These are phyloP conservation scores for Lachnellula cervina DNA, from an alignment of 2,329 filamentous ascomycete species.

Conservation along the genomic window DNA sequence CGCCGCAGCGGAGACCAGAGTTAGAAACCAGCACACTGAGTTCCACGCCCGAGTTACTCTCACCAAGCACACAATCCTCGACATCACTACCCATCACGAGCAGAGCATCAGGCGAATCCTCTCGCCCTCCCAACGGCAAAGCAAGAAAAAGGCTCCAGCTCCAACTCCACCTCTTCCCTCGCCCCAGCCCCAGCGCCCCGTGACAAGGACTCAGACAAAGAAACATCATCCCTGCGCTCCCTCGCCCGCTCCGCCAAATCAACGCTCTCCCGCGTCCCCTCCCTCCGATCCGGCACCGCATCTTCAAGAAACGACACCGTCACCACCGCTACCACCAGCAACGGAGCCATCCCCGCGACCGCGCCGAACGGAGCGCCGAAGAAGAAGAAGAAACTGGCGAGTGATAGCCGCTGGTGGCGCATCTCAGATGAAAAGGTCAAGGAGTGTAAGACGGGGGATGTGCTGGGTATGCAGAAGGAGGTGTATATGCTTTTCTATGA, in stretches of 20 bases:
- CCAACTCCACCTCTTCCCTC: conserved; percentile 2
- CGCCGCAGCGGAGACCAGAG: conserved; percentile 28
- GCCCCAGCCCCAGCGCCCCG: conserved; percentile 23
- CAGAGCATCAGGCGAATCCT: conserved; percentile 10
- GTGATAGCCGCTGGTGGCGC: conserved; percentile 82
- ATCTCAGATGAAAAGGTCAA: conserved; percentile 97
- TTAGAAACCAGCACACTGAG: conserved; percentile 21
- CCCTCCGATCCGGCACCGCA: conserved; percentile 9
- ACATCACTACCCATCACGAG: conserved; percentile 23
- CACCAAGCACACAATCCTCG: conserved; percentile 25
- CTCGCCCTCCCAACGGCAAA: conserved; percentile 1
- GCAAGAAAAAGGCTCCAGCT: conserved; percentile 8
- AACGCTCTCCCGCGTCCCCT: conserved; percentile 42
- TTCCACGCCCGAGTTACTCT: conserved; percentile 27
- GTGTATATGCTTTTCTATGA: conserved; percentile 97
- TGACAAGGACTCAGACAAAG: conserved; percentile 34
- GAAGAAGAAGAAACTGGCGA: conserved; percentile 52
- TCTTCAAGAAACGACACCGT: conserved; percentile 1
- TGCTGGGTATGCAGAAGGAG: conserved; percentile 89
- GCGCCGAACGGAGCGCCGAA: conserved; percentile 33
- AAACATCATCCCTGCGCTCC: conserved; percentile 50
- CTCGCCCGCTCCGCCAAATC: conserved; percentile 53
- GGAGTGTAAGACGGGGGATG: conserved; percentile 87
- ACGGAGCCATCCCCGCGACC: conserved; percentile 2
- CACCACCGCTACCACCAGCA: neutral